These are phyloP conservation scores for Trichoderma brevicompactum DNA, from an alignment of 2,329 filamentous ascomycete species.

Conservation along the genomic window DNA sequence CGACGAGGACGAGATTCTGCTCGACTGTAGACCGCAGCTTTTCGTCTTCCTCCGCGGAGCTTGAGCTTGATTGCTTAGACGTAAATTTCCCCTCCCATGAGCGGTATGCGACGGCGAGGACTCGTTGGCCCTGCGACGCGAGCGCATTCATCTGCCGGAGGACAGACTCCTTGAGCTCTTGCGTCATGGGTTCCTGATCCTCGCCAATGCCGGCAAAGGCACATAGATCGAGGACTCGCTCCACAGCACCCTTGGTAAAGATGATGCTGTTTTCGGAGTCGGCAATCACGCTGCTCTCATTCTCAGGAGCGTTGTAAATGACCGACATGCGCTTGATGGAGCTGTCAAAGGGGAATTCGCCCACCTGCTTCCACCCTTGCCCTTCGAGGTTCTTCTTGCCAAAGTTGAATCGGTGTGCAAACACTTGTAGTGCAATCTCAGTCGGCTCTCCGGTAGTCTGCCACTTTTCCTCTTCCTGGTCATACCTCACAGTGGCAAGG, in stretches of 20 bases:
- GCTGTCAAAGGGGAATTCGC: slow-evolving; percentile 80
- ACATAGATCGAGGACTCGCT: slow-evolving; percentile 63
- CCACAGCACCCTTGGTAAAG: slow-evolving; percentile 66
- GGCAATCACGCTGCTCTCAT: slow-evolving; percentile 45
- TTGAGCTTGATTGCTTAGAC: slow-evolving; percentile 40
- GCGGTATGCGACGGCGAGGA: slow-evolving; percentile 72
- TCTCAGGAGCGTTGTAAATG: slow-evolving; percentile 61
- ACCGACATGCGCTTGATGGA: slow-evolving; percentile 81
- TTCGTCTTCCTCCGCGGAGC: slow-evolving; percentile 47
- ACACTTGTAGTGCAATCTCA: slow-evolving; percentile 77
- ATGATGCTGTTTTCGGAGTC: slow-evolving; percentile 55
- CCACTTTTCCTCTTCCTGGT: slow-evolving; percentile 62
- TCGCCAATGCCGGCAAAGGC: slow-evolving; percentile 51
- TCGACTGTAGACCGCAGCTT: slow-evolving; percentile 66
- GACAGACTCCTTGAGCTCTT: slow-evolving; percentile 55
- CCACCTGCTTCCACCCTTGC: slow-evolving; percentile 64
- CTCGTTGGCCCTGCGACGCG: slow-evolving; percentile 70
- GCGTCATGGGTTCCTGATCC: slow-evolving; percentile 52
- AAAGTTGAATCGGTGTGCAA: slow-evolving; percentile 68
- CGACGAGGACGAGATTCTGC: slow-evolving; percentile 70
- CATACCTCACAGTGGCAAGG: slow-evolving; percentile 61
- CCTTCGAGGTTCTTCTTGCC: slow-evolving; percentile 59
- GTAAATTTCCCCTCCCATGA: slow-evolving; percentile 57
- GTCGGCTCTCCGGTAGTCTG: slow-evolving; percentile 72
- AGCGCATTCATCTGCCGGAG: slow-evolving; percentile 61